Base-by-base conservation (phyloP, 305 asterid genomes). In the Andrographis paniculata region DNA sequence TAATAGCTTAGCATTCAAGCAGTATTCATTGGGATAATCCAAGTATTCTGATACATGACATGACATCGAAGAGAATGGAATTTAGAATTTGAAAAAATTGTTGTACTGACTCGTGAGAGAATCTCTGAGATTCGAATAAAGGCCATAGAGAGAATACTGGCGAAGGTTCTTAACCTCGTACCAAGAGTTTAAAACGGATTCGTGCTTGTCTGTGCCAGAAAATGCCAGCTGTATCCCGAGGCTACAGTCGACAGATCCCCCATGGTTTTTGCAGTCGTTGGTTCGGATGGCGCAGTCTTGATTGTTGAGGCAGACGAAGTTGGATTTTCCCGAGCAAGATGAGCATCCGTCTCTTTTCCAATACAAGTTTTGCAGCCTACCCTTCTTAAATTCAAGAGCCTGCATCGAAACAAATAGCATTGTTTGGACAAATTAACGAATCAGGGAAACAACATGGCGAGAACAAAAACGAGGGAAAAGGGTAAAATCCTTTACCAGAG, bases 331-430 rank as follows among this genome's bases (percentile, higher is more conserved):
- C 0, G 73, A 51, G 79, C 99, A 91, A 14, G 85, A 74, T 37
- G 86, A 45, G 38, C 99, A 91, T 16, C 96, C 99, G 19, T 77
- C 96, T 66, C 95, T 73, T 74, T 91, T 91, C 96, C 96, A 91
- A 75, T 64, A 84, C 63, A 74, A 69, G 75, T 91, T 91, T 72
- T 91, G 80, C 47, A 91, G 91, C 73, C 87, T 83, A 41, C 99
- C 98, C 80, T 83, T 91, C 15, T 76, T 62, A 58, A 87, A 91
- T 64, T 91, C 99, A 24, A 69, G 82, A 35, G 77, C 99, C 99
- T 91, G 66, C 12, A 6, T 33, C 4, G 4, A 33, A 6, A 33
- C n/a, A 9, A 4, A 33, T n/a, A 33, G n/a, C n/a, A n/a, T n/a
- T n/a, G n/a, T n/a, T n/a, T n/a, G n/a, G n/a, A n/a, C n/a, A n/a